Base-by-base conservation (phyloP, 169 alveolate genomes). In the Plasmodium relictum region DNA sequence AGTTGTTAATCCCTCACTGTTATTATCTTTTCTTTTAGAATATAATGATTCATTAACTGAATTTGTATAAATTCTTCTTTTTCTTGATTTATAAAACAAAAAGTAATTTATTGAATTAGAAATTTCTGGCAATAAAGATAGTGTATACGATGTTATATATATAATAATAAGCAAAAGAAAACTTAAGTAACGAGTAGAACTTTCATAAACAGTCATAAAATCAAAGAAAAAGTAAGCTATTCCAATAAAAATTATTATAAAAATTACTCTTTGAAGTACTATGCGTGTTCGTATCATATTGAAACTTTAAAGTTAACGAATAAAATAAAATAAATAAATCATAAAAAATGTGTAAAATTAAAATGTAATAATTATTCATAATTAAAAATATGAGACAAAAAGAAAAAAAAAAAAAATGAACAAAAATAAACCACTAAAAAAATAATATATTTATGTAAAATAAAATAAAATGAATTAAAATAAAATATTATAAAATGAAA, bases 21-120 rank as follows among this genome's bases (percentile, higher is more conserved):
- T 14, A 20, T 62, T 80, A 45, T 22, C 56, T 37, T 68, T 80
- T 48, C 62, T 66, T 39, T 61, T 39, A 20, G 72, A 44, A 39
- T 42, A 18, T 37, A 26, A 16, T 52, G 52, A 71, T 62, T 68
- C 68, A 26, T 69, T 80, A 18, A 80, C 22, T 2, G 90, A 48
- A 48, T 80, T 39, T 16, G 90, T 16, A 16, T 50, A 68, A 20
- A 80, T 58, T 56, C 66, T 50, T 37, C 9, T 26, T 61, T 80
- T 80, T 41, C 83, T 68, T 9, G 65, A 52, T 68, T 80, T 80
- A 20, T 80, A 68, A 80, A 80, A 62, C 31, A 69, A 58, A 20
- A 54, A 54, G 39, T 80, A 68, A 42, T 68, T 80, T 9, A 80
- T 54, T 18, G 90, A 80, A 31, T 80, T 80, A 8, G 48, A 24